These are phyloP conservation scores for Talaromyces trachyspermus DNA, from an alignment of 495 filamentous ascomycete species.

Conservation along the genomic window DNA sequence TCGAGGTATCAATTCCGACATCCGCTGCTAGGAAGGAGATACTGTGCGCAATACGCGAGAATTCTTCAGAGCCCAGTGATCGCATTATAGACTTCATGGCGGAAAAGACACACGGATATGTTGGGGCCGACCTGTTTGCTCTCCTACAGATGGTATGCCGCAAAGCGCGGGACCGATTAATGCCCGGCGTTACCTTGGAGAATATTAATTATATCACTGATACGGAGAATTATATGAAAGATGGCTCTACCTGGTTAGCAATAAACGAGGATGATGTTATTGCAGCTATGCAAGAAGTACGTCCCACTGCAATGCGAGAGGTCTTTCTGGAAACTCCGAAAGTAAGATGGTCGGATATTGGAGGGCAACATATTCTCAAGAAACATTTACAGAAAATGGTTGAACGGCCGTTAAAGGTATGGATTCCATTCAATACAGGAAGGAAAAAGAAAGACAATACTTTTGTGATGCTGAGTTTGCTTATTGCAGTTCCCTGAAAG, in stretches of 20 bases:
- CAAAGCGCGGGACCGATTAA: slow-evolving; percentile 31
- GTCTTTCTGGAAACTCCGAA: slow-evolving; percentile 83
- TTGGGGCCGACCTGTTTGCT: slow-evolving; percentile 54
- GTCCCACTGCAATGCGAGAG: slow-evolving; percentile 84
- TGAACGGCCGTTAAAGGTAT: slow-evolving; percentile 59
- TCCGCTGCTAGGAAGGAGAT: slow-evolving; percentile 65
- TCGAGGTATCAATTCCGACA: slow-evolving; percentile 78
- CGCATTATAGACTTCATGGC: slow-evolving; percentile 39
- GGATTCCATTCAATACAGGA: slow-evolving; percentile 1
- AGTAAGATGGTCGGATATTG: slow-evolving; percentile 83
- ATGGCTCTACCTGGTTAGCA: slow-evolving; percentile 9
- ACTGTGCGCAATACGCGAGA: slow-evolving; percentile 42
- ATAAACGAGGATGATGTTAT: slow-evolving; percentile 45
- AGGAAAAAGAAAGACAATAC: no score
- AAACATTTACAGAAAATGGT: slow-evolving; percentile 55
- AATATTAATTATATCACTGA: neutral
- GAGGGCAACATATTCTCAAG: slow-evolving; percentile 78
- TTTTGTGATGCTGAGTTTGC: slow-evolving; percentile 9
- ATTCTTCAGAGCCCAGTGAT: slow-evolving; percentile 24
- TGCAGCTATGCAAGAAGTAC: slow-evolving; percentile 47
- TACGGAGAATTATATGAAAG: neutral
- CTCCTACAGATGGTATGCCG: slow-evolving; percentile 41
- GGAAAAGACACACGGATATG: slow-evolving; percentile 59
- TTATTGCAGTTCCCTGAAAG: slow-evolving; percentile 47
- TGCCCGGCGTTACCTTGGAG: slow-evolving; percentile 7